These are phyloP conservation scores for Acer negundo DNA, from an alignment of 345 rosid species.

Conservation along the genomic window DNA sequence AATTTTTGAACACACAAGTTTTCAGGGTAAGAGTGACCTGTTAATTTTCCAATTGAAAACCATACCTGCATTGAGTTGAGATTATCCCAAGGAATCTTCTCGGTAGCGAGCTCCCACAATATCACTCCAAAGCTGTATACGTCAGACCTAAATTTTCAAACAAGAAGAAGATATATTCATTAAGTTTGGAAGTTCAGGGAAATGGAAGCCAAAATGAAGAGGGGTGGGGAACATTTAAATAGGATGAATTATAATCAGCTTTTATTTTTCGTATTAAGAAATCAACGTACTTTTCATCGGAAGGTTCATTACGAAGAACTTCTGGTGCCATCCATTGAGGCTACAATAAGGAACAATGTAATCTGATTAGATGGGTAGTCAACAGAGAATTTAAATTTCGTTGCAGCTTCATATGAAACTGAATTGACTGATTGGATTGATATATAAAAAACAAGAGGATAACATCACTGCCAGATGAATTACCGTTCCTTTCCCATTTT, in stretches of 20 bases:
- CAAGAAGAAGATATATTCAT: slow-evolving; percentile 16
- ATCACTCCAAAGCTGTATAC: slow-evolving; percentile 94
- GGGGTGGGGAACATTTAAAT: neutral
- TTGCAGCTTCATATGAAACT: neutral
- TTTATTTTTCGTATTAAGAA: slow-evolving; percentile 19
- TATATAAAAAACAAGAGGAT: neutral
- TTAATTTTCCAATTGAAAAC: slow-evolving; percentile 1
- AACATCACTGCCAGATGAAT: slow-evolving; percentile 9
- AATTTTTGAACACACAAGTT: neutral
- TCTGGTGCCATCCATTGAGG: slow-evolving; percentile 99
- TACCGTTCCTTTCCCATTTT: slow-evolving; percentile 96
- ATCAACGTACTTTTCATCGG: slow-evolving; percentile 84
- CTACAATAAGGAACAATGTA: slow-evolving; percentile 40
- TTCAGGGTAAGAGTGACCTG: too few species aligned
- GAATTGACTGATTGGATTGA: slow-evolving; percentile 8
- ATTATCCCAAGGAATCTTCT: slow-evolving; percentile 97
- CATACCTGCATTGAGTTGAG: slow-evolving; percentile 94
- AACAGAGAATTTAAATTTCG: slow-evolving; percentile 15
- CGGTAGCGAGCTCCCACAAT: slow-evolving; percentile 93
- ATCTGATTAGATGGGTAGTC: slow-evolving; percentile 11
- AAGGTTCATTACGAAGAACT: slow-evolving; percentile 93
- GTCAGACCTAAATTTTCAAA: slow-evolving; percentile 66
- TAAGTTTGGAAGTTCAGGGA: slow-evolving; percentile 13
- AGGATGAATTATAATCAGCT: slow-evolving; percentile 2
- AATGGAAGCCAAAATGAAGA: neutral